phyloP scores from a whole-genome alignment of 176 grass and related monocot species.

The Zoysia pacifica region DNA sequence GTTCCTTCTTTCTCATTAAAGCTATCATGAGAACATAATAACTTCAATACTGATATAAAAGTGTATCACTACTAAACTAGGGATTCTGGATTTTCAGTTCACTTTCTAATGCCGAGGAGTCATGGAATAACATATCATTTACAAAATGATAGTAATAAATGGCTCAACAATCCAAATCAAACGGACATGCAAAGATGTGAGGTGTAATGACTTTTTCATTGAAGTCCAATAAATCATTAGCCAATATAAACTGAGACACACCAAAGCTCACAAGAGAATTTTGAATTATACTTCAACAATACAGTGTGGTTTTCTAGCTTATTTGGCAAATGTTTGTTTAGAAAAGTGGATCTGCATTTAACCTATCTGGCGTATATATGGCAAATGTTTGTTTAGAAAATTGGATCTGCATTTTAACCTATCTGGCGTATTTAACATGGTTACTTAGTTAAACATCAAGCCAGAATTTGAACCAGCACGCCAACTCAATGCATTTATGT shows the following conservation, averaged over 20 bases:
- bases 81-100: not conserved
- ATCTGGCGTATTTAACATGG: not conserved
- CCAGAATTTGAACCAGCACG: not conserved
- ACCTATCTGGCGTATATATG: not conserved
- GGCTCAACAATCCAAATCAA: conserved; percentile 2
- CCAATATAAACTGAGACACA: not conserved
- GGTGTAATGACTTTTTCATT: not conserved
- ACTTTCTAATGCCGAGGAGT: not conserved
- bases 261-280: not conserved
- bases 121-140: not conserved
- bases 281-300: not conserved
- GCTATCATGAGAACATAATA: conserved; percentile 28
- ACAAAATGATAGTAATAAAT: not conserved
- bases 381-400: conserved; percentile 1
- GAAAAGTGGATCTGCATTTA: not conserved
- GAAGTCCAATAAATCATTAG: conserved; percentile 20
- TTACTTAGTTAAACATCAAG: conserved; percentile 1
- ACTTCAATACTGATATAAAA: conserved; percentile 17
- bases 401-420: conserved; percentile 5
- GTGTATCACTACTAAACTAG: conserved; percentile 3
- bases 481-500: conserved; percentile 4
- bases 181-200: not conserved
- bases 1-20: conserved; percentile 14
- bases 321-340: not conserved
- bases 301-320: conserved; percentile 12